These are phyloP conservation scores for Athelia psychrophila DNA, from an alignment of 1,284 basidiomycete species.

Conservation along the genomic window DNA sequence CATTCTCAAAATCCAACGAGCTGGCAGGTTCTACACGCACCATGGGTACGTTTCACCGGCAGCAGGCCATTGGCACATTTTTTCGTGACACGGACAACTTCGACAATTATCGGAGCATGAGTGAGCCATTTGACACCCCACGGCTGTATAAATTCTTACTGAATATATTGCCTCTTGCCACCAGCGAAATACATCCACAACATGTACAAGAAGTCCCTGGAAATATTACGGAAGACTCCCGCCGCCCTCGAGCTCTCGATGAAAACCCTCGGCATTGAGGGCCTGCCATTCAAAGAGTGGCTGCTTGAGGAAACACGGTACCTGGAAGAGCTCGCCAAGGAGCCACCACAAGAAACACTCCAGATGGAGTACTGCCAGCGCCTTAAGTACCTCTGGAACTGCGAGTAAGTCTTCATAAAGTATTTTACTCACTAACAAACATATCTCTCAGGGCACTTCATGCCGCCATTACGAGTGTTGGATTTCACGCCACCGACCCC, in stretches of 20 bases:
- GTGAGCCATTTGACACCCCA: no score
- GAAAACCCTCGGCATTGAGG: background rate
- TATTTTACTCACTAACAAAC: no score
- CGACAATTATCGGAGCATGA: slow-evolving; percentile 12
- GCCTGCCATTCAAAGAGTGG: slow-evolving; percentile 7
- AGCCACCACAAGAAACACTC: slow-evolving; percentile 21
- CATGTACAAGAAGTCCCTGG: slow-evolving; percentile 10
- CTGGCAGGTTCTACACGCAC: slow-evolving; percentile 7
- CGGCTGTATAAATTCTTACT: background rate
- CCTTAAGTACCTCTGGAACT: slow-evolving; percentile 11
- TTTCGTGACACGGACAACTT: slow-evolving; percentile 13
- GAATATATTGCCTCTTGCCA: background rate
- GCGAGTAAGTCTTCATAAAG: background rate
- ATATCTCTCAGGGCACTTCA: background rate
- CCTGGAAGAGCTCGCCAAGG: slow-evolving; percentile 13
- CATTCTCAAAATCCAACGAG: slow-evolving; percentile 14
- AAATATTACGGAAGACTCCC: background rate
- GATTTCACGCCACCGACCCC: background rate
- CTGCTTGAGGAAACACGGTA: slow-evolving; percentile 18
- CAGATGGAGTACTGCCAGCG: slow-evolving; percentile 25
- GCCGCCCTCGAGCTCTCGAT: background rate
- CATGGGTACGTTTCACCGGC: slow-evolving; percentile 11
- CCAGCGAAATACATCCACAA: slow-evolving; percentile 7
- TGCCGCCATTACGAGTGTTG: background rate
- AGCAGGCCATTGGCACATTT: slow-evolving; percentile 12